Evolutionary conservation across 768 basidiomycete genomes (phyloP), one percentile per base, ranked within the genome.

Genomic region (Pleurotus cornucopiae): DNA sequence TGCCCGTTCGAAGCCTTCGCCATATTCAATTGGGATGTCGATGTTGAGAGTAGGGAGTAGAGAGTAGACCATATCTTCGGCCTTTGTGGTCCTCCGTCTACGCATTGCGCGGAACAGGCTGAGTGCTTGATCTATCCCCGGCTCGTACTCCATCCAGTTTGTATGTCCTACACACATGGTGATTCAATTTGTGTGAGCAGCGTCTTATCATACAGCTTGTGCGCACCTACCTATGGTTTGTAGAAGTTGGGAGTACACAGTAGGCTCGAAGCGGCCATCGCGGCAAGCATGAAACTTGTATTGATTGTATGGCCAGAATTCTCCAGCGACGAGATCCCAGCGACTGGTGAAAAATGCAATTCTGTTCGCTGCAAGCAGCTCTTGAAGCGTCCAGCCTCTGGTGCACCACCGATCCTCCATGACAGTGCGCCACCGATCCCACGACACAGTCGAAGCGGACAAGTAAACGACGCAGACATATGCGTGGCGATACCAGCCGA

Each of bases 11-110:
- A 14, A 14, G 5, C 48, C 48, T 14, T 49, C 48, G 12, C 48
- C 48, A 16, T 49, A 49, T 13, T 23, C 48, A 34, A 49, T 49
- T 1, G 21, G 13, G n/a, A 49, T 4, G 13, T 11, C 6, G 25
- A 49, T 23, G 20, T 49, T 16, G 14, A 49, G 48, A 12, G 37
- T 12, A 14, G 25, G 23, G 25, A 49, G 6, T n/a, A 49, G 23
- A 34, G 23, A 49, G 48, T 49, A 49, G 9, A 34, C 48, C n/a
- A 30, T 49, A n/a, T 49, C 48, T 49, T 49, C 48, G 6, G 23
- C 23, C n/a, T 23, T 23, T 4, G 48, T 26, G n/a, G 48, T 49
- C 20, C n/a, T 14, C 13, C 48, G 21, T 18, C n/a, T 7, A 49
- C 48, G 25, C 48, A 49, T 30, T 34, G 6, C 6, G 30, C 7